Evolutionary conservation across 805 yeast genomes (phyloP), one percentile per base, ranked within the genome.

Genomic region (Candida broadrunensis): DNA sequence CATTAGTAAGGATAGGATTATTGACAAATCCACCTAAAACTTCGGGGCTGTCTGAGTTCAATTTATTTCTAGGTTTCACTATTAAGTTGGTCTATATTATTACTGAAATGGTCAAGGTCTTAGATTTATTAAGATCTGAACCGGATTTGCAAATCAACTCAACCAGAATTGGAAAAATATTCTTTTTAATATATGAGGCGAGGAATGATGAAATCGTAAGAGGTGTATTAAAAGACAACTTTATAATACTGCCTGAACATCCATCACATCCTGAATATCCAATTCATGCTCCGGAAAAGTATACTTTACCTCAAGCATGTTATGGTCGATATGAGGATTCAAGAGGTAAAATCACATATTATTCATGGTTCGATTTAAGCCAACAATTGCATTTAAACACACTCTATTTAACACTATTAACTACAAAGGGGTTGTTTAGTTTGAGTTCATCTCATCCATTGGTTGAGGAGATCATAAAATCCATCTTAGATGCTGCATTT

Each of bases 321-420:
- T 61, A 55, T 39, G 56, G 54, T 2, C 37, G 33, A 18, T 31
- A 40, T 16, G 26, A 20, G 5, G 32, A 36, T 12, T 16, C 16
- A 1, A 38, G 41, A 21, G 49, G 42, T 8, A 23, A 17, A 1
- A 38, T 33, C 2, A 35, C 15, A 7, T 52, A 51, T 25, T 55
- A 63, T 44, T 60, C 67, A 21, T 80, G 84, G 84, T 71, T 63
- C 60, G 85, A 80, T 50, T 57, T 73, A 5, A 60, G 75, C 6
- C 81, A 79, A 39, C 80, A 76, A 41, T 52, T 68, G 0, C 69
- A 62, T 43, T 61, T 65, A 19, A 51, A 66, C 49, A 60, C 67
- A 23, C 55, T 67, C 30, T 50, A 63, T 42, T 35, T 76, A 43
- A 44, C 67, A 17, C 41, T 72, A 18, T 49, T 67, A 26, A 58